These are phyloP conservation scores for Phytophthora tentaculata DNA, from an alignment of 352 stramenopile species.

Conservation along the genomic window DNA sequence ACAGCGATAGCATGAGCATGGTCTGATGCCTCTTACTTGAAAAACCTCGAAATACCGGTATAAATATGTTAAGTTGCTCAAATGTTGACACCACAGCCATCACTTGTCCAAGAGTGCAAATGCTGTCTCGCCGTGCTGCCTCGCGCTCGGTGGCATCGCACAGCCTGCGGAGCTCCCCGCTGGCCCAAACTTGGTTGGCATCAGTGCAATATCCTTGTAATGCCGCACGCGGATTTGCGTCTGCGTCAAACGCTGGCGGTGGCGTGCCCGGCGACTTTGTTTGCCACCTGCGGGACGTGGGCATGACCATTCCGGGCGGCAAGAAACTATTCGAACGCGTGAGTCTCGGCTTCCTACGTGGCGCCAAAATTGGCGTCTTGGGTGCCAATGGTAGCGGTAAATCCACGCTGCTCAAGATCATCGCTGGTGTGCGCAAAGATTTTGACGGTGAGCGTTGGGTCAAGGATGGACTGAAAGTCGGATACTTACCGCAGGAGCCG, in stretches of 20 bases:
- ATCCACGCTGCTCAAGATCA: slow-evolving; percentile 96
- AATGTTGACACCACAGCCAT: slow-evolving; percentile 6
- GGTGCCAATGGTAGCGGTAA: slow-evolving; percentile 96
- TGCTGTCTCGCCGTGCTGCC: slow-evolving; percentile 23
- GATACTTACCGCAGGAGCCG: slow-evolving; percentile 89
- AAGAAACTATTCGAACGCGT: slow-evolving; percentile 88
- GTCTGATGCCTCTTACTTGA: too few relatives aligned
- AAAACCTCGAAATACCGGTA: neutral
- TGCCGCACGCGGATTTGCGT: slow-evolving; percentile 42
- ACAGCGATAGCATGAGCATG: too few relatives aligned
- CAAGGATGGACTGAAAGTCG: slow-evolving; percentile 85
- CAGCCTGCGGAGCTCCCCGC: slow-evolving; percentile 6
- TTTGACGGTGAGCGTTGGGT: slow-evolving; percentile 91
- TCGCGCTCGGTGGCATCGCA: slow-evolving; percentile 13
- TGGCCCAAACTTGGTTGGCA: slow-evolving; percentile 15
- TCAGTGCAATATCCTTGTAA: slow-evolving; percentile 15
- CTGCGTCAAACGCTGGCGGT: slow-evolving; percentile 67
- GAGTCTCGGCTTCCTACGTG: slow-evolving; percentile 81
- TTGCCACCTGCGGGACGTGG: slow-evolving; percentile 76
- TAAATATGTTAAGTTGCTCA: neutral
- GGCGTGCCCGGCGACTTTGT: slow-evolving; percentile 86
- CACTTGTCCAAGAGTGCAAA: slow-evolving; percentile 3
- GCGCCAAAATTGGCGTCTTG: slow-evolving; percentile 96
- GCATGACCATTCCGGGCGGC: slow-evolving; percentile 77
- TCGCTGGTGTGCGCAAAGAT: slow-evolving; percentile 90